Base-by-base conservation (phyloP, 768 basidiomycete genomes). In the Clitopilus passeckerianus region DNA sequence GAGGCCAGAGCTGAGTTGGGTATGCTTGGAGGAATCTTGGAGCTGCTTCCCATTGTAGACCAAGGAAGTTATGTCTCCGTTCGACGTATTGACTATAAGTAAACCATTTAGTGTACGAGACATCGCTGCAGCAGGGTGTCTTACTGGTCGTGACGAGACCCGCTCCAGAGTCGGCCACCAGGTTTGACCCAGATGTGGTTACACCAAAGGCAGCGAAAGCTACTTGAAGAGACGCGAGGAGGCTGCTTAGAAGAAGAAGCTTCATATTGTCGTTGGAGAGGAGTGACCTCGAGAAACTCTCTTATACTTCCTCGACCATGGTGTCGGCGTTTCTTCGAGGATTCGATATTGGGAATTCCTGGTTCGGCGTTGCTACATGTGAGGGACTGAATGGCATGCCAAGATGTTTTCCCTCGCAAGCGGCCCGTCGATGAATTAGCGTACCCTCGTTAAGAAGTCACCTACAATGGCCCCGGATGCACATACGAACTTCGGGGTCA, bases 41-140 rank as follows among this genome's bases (percentile, higher is more conserved):
- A 80, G 65, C 63, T 82, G 72, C 57, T 74, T 75, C 23, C 80
- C 77, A 60, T 79, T 79, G 68, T 73, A 82, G 30, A 69, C 61
- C 23, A 82, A 59, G 0, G 78, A 80, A 3, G 74, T 80, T 30
- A 81, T 77, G 65, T 82, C 78, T 12, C 79, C 78, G 65, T 77
- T 77, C 27, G 71, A 63, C 6, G 66, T 74, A 62, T 77, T 73
- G 59, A 80, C 79, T 78, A 54, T 6, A 8, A 50, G 46, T 16
- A 2, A 20, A 30, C 18, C 20, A 53, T 54, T n/a, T 43, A 56
- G 5, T 23, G 23, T 22, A 59, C 41, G 41, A 57, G n/a, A 52
- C 46, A 20, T 20, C 6, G 18, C 22, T n/a, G 37, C 18, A 12
- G 5, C 34, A 23, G 52, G 16, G 22, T n/a, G n/a, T 67, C 71